Evolutionary conservation across 2,329 filamentous ascomycete species (phyloP), one percentile per base, ranked within the genome.

Genomic region (Chaetomiaceae sp.): DNA sequence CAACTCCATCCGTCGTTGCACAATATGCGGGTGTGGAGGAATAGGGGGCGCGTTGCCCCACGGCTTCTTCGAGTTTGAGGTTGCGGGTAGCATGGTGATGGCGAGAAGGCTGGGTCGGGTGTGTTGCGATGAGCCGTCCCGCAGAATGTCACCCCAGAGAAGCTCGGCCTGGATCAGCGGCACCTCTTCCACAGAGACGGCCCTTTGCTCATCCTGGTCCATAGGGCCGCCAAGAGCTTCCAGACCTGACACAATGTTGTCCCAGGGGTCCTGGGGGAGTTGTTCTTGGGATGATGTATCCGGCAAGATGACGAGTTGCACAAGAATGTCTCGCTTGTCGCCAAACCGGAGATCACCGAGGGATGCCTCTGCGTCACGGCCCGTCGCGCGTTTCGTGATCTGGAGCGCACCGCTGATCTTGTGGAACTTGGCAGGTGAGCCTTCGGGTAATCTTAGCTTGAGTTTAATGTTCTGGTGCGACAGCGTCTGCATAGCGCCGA

Each of bases 401-500:
- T 97, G 91, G 54, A 99, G 75, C 4, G 92, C 94, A 48, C 94
- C 94, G 65, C 90, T 96, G 65, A 99, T 97, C 74, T 99, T 99
- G 69, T 96, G 89, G 67, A 99, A 99, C 67, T 96, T 96, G 63
- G 94, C 94, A 0, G 92, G 94, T 2, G 94, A 99, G 18, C 94
- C 94, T 72, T 99, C 94, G 0, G 94, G 94, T 7, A 99, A 75
- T 62, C 89, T 89, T 52, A 99, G 82, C 75, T 95, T 96, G 50
- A 99, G 79, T 75, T 95, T 96, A 53, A 95, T 94, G 65, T 97
- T 97, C 68, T 97, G 94, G 68, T 99, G 94, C n/a, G 94, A 97
- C 25, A 90, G 86, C 2, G 89, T 90, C 70, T 99, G 94, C 67
- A 97, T 80, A 13, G 90, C 85, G 42, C 94, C 94, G 25, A 99